phyloP scores from a whole-genome alignment of 2,329 filamentous ascomycete species.

The Arthroderma uncinatum region DNA sequence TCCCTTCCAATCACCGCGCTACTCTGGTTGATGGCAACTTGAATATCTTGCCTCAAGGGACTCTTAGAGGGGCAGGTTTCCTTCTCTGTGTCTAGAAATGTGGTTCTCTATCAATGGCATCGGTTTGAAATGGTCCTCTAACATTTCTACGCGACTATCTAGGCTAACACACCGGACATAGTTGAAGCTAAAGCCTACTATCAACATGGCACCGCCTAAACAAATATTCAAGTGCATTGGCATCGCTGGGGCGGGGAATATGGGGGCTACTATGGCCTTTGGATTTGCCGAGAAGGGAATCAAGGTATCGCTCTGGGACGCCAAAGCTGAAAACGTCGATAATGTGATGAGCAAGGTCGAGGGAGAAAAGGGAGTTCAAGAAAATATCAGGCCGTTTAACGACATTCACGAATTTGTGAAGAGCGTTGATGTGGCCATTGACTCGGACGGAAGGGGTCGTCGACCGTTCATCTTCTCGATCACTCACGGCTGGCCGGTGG shows the following conservation, averaged over 20 bases:
- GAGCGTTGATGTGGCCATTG: slow-evolving; percentile 18
- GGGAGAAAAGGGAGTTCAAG: slow-evolving; percentile 19
- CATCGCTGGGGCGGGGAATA: slow-evolving; percentile 32
- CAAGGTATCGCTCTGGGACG: slow-evolving; percentile 32
- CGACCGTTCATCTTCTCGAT: slow-evolving; percentile 34
- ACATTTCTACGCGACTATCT: not conserved
- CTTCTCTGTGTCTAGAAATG: not conserved
- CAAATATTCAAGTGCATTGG: slow-evolving; percentile 29
- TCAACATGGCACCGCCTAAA: slow-evolving; percentile 10
- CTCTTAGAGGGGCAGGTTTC: not conserved
- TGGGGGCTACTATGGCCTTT: slow-evolving; percentile 36
- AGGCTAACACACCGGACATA: not conserved
- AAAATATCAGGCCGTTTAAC: slow-evolving; percentile 26
- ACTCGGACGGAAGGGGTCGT: slow-evolving; percentile 19
- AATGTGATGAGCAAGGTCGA: slow-evolving; percentile 21
- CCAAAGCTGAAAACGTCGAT: slow-evolving; percentile 26
- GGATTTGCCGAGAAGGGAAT: slow-evolving; percentile 31
- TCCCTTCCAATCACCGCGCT: not conserved
- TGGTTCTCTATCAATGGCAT: not conserved
- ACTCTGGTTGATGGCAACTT: not conserved
- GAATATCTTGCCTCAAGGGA: not conserved
- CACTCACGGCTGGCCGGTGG: slow-evolving; percentile 31
- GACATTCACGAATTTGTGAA: slow-evolving; percentile 28
- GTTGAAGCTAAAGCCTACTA: not conserved
- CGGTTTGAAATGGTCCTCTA: not conserved